Evolutionary conservation across 768 basidiomycete species (phyloP).

Genomic region (Russula sp.): DNA sequence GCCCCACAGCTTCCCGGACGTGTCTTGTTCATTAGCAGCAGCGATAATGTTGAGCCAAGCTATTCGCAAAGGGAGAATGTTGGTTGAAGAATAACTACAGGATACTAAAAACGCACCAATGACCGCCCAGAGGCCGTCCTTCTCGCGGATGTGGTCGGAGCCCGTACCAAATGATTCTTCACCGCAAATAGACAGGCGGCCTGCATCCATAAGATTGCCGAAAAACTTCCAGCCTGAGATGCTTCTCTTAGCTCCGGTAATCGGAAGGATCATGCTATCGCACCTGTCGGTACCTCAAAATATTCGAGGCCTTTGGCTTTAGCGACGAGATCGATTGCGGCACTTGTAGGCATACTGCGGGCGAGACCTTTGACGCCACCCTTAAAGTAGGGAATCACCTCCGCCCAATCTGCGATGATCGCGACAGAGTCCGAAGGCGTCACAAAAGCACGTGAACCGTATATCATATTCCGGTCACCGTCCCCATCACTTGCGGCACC

Average conservation of each 20-base stretch:
- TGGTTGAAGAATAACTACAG: not conserved
- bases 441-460: conserved; percentile 96
- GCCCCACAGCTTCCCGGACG: conserved; percentile 66
- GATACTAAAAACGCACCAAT: conserved; percentile 53
- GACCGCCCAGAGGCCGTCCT: conserved; percentile 98
- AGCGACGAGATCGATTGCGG: conserved; percentile 94
- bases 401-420: conserved; percentile 96
- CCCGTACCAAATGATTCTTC: conserved; percentile 99
- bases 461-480: conserved; percentile 99
- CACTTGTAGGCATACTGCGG: conserved; percentile 95
- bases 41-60: conserved; percentile 98
- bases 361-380: conserved; percentile 93
- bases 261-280: conserved; percentile 23
- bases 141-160: conserved; percentile 99
- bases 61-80: conserved; percentile 28
- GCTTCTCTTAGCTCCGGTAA: not conserved
- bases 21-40: conserved; percentile 62
- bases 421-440: conserved; percentile 97
- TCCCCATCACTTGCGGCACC: conserved; percentile 98
- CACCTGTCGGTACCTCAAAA: conserved; percentile 96
- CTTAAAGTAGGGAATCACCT: conserved; percentile 88
- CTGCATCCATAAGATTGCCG: conserved; percentile 99
- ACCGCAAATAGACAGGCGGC: conserved; percentile 94
- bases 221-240: conserved; percentile 96
- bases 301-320: conserved; percentile 88